Evolutionary conservation across 169 alveolate genomes (phyloP).

Genomic region (Babesia caballi): DNA sequence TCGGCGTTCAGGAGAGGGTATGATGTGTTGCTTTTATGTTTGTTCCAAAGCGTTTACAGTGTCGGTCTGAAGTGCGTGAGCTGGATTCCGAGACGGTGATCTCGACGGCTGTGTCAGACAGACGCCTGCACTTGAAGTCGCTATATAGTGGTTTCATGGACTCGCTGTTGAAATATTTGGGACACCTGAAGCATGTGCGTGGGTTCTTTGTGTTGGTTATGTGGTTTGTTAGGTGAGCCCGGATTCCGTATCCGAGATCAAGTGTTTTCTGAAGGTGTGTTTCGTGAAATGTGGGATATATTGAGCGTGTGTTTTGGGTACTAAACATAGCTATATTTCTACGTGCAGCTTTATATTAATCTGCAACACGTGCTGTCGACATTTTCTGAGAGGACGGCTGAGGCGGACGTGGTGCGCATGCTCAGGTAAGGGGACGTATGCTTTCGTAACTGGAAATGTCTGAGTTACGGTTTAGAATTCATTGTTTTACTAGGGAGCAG

Average conservation of each 20-base stretch:
- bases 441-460: neutral
- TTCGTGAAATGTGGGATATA: too few relatives aligned
- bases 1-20: slow-evolving; percentile 64
- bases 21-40: neutral
- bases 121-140: slow-evolving; percentile 57
- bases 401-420: slow-evolving; percentile 50
- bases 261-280: slow-evolving; percentile 53
- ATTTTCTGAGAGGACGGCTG: slow-evolving; percentile 46
- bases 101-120: slow-evolving; percentile 32
- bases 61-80: slow-evolving; percentile 3
- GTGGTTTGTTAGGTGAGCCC: slow-evolving; percentile 38
- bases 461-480: neutral
- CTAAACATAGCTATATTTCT: neutral
- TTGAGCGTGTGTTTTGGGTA: slow-evolving; percentile 36
- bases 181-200: slow-evolving; percentile 38
- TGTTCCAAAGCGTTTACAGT: neutral
- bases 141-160: slow-evolving; percentile 68
- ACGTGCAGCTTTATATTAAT: slow-evolving; percentile 60
- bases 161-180: slow-evolving; percentile 45
- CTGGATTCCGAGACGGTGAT: slow-evolving; percentile 74
- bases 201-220: neutral
- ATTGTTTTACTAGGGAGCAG: slow-evolving; percentile 44
- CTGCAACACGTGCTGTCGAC: slow-evolving; percentile 66
- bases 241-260: slow-evolving; percentile 58
- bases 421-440: neutral